A percentile compares a stretch with the other conserved stretches of the same genome.
These are phyloP conservation scores for Gossypium turneri DNA, from an alignment of 345 rosid genomes.

Conservation along the genomic window DNA sequence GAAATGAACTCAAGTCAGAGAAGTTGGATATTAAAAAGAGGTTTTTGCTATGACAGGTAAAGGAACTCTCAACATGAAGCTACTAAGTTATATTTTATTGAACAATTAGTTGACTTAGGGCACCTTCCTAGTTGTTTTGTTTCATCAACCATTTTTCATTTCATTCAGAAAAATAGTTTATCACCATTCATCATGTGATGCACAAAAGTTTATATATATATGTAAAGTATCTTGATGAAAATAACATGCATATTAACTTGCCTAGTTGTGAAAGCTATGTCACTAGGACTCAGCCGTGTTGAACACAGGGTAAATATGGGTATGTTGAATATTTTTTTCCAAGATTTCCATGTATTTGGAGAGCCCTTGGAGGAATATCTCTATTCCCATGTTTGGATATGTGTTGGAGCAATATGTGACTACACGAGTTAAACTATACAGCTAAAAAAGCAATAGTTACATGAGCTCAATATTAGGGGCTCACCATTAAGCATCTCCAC, in stretches of 20 bases:
- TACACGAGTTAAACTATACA: neutral
- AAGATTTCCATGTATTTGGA: too few relatives aligned
- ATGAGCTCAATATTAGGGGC: conserved; percentile 10
- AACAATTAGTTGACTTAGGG: too few relatives aligned
- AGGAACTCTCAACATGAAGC: too few relatives aligned
- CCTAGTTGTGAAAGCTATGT: too few relatives aligned
- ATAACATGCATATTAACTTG: too few relatives aligned
- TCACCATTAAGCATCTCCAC: conserved; percentile 86
- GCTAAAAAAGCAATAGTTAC: neutral
- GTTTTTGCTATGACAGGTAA: too few relatives aligned
- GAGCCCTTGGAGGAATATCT: neutral
- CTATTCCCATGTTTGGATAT: neutral
- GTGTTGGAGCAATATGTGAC: neutral
- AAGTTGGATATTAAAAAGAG: too few relatives aligned
- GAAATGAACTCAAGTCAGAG: too few relatives aligned
- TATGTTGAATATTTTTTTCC: neutral
- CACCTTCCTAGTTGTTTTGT: neutral
- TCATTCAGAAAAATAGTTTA: neutral
- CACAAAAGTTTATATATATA: neutral
- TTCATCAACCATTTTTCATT: neutral
- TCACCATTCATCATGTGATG: neutral
- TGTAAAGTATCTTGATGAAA: neutral
- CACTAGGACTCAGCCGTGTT: neutral
- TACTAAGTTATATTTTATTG: too few relatives aligned
- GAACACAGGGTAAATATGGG: neutral